A percentile compares a stretch with the other conserved stretches of the same genome.
phyloP scores from a whole-genome alignment of 1,284 basidiomycete species.

The Trichosporon sp. region DNA sequence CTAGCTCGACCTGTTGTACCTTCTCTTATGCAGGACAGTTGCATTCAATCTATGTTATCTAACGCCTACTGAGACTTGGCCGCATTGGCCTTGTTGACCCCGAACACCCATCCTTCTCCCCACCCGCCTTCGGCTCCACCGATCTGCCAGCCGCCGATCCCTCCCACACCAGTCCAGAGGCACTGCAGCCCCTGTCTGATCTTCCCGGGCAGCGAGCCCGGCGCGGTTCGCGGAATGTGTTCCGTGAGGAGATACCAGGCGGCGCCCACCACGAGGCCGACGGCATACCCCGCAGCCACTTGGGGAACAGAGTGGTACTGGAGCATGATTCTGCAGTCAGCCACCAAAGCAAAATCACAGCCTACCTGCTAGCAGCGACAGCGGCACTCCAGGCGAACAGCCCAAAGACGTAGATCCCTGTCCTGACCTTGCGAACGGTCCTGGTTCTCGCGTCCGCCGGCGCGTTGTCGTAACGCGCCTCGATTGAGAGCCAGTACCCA shows the following conservation, averaged over 20 bases:
- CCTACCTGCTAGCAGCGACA: slow-evolving; percentile 24
- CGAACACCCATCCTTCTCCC: slow-evolving; percentile 38
- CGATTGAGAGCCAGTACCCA: slow-evolving; percentile 29
- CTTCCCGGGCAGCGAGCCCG: slow-evolving; percentile 21
- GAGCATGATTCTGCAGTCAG: slow-evolving; percentile 37
- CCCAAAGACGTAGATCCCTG: slow-evolving; percentile 34
- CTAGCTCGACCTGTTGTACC: slow-evolving; percentile 1
- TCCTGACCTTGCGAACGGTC: slow-evolving; percentile 21
- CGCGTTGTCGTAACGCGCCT: slow-evolving; percentile 10
- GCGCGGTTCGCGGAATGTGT: slow-evolving; percentile 30
- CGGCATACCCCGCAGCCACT: slow-evolving; percentile 38
- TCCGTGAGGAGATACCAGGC: slow-evolving; percentile 36
- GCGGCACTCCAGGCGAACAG: slow-evolving; percentile 39
- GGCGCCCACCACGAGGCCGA: slow-evolving; percentile 29
- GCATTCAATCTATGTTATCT: neutral
- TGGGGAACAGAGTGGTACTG: slow-evolving; percentile 44
- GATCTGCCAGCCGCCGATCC: slow-evolving; percentile 39
- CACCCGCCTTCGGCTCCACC: slow-evolving; percentile 38
- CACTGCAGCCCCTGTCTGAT: slow-evolving; percentile 25
- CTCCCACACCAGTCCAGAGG: slow-evolving; percentile 38
- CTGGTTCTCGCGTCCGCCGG: neutral
- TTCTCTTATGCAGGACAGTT: slow-evolving; percentile 9
- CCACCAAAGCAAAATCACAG: neutral
- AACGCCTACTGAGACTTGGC: slow-evolving; percentile 7
- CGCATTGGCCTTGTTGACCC: neutral